Conservation (phyloP, 2,329 filamentous ascomycete genomes). For the Venturia aucupariae region DNA sequence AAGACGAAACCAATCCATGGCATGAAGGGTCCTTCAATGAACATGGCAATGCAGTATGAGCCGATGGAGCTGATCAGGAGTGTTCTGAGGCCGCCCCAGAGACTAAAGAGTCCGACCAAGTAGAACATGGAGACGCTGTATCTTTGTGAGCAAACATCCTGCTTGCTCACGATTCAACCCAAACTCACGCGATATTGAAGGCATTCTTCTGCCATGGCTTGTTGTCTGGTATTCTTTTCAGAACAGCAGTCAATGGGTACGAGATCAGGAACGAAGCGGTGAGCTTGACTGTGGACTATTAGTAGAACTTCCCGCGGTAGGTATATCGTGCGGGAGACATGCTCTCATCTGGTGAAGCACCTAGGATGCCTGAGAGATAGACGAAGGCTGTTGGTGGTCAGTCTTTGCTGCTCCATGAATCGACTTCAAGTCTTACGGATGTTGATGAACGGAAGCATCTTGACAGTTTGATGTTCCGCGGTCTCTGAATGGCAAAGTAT, state of each 20-base stretch:
- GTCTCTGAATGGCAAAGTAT: not conserved
- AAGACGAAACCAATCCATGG: constrained; percentile 94
- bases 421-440: not conserved
- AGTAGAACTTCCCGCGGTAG: constrained; percentile 7
- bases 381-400: constrained; percentile 44
- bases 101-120: constrained; percentile 82
- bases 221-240: constrained; percentile 84
- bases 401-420: not conserved
- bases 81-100: constrained; percentile 78
- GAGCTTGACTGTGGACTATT: constrained; percentile 68
- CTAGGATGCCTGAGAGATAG: constrained; percentile 47
- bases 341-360: constrained; percentile 58
- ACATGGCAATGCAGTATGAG: constrained; percentile 75
- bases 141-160: constrained; percentile 16
- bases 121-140: constrained; percentile 74
- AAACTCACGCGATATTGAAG: constrained; percentile 65
- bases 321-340: constrained; percentile 20
- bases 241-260: constrained; percentile 76
- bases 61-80: constrained; percentile 69
- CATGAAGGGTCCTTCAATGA: constrained; percentile 83
- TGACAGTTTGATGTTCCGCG: not conserved
- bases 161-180: not conserved
- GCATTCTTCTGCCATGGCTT: constrained; percentile 78
- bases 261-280: constrained; percentile 84
- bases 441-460: constrained; percentile 9